These are phyloP conservation scores for Globisporangium takayamanum DNA, from an alignment of 352 stramenopile genomes.

Conservation along the genomic window DNA sequence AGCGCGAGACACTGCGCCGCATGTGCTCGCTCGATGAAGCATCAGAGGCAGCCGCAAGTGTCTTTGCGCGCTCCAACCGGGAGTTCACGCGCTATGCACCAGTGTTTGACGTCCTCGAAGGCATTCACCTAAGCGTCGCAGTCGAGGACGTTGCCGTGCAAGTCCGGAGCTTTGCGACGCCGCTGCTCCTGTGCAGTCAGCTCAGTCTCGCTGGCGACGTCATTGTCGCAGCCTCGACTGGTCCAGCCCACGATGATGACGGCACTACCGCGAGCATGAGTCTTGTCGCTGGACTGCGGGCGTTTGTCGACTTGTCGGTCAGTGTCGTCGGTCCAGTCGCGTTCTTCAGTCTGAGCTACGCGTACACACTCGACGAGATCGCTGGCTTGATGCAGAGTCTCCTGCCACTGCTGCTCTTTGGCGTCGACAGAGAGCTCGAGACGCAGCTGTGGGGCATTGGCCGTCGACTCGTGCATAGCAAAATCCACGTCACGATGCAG, in stretches of 20 bases:
- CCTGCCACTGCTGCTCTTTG: slow-evolving; percentile 33
- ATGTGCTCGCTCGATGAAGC: slow-evolving; percentile 51
- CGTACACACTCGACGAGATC: slow-evolving; percentile 50
- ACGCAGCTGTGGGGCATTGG: slow-evolving; percentile 47
- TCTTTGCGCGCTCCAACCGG: slow-evolving; percentile 16
- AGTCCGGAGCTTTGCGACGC: slow-evolving; percentile 46
- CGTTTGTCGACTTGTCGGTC: slow-evolving; percentile 38
- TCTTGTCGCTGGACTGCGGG: slow-evolving; percentile 26
- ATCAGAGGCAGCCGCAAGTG: slow-evolving; percentile 18
- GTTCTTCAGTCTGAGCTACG: slow-evolving; percentile 52
- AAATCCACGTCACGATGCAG: slow-evolving; percentile 24
- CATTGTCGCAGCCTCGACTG: slow-evolving; percentile 23
- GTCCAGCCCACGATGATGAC: slow-evolving; percentile 11
- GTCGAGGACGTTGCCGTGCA: slow-evolving; percentile 28
- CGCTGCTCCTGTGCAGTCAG: slow-evolving; percentile 31
- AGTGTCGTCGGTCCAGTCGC: slow-evolving; percentile 24
- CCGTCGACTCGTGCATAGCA: slow-evolving; percentile 55
- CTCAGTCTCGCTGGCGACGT: slow-evolving; percentile 27
- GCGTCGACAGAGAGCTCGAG: slow-evolving; percentile 35
- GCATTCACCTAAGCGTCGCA: slow-evolving; percentile 21
- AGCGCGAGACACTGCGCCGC: slow-evolving; percentile 13
- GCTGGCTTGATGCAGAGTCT: slow-evolving; percentile 19
- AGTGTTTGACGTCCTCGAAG: slow-evolving; percentile 24
- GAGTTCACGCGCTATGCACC: slow-evolving; percentile 21
- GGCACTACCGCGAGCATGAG: neutral